These are phyloP conservation scores for Aureobasidium lini DNA, from an alignment of 2,329 filamentous ascomycete species.

Conservation along the genomic window DNA sequence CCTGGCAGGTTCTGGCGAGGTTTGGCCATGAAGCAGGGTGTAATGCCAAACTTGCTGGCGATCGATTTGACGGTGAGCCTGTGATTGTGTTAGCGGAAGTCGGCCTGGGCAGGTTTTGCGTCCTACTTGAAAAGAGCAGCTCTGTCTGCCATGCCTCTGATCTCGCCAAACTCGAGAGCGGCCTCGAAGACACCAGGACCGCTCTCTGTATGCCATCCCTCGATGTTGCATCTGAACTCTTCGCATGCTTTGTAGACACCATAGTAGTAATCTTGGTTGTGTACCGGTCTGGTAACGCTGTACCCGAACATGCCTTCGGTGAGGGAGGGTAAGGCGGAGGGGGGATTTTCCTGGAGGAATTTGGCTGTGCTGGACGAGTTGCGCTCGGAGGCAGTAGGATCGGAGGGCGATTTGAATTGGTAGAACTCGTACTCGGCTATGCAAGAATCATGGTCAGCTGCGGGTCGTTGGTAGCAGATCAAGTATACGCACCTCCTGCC, in stretches of 20 bases:
- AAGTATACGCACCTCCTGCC: conserved; percentile 64
- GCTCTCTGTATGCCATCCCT: conserved; percentile 93
- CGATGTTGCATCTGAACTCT: conserved; percentile 71
- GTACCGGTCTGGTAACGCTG: conserved; percentile 75
- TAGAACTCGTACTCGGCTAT: conserved; percentile 92
- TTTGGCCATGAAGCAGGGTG: conserved; percentile 98
- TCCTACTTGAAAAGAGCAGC: conserved; percentile 80
- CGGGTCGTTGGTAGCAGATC: background rate
- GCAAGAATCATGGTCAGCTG: background rate
- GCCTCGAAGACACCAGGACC: conserved; percentile 94
- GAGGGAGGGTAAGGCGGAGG: conserved; percentile 64
- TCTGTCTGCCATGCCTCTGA: conserved; percentile 82
- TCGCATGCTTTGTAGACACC: conserved; percentile 74
- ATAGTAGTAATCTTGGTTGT: conserved; percentile 92
- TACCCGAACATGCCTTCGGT: conserved; percentile 97
- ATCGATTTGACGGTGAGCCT: conserved; percentile 83
- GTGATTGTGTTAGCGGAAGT: background rate
- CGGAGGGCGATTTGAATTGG: conserved; percentile 66
- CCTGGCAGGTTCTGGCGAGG: conserved; percentile 83
- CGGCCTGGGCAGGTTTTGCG: background rate
- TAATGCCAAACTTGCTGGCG: conserved; percentile 80
- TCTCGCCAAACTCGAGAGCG: conserved; percentile 83
- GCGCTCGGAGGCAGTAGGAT: conserved; percentile 36
- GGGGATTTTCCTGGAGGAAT: conserved; percentile 67
- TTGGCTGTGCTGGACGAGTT: conserved; percentile 63